Conservation (phyloP, 345 rosid species). For the Barbarea vulgaris region DNA sequence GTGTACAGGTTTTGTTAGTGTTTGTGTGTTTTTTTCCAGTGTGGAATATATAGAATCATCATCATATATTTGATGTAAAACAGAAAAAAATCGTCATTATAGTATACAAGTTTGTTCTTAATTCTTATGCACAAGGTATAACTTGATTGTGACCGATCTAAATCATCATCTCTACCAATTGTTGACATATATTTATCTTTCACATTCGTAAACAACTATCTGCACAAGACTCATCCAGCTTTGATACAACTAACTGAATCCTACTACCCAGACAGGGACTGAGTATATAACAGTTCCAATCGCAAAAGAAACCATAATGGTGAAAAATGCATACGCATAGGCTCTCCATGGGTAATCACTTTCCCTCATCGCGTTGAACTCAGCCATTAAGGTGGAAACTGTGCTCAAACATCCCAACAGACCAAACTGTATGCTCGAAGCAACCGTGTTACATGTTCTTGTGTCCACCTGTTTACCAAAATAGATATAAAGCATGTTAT, state of each 20-base stretch:
- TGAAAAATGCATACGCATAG: slow-evolving; percentile 57
- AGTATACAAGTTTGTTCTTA: slow-evolving; percentile 31
- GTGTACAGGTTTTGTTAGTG: slow-evolving; percentile 39
- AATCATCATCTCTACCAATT: background rate
- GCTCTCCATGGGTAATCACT: slow-evolving; percentile 75
- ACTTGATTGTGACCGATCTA: background rate
- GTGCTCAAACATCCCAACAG: slow-evolving; percentile 86
- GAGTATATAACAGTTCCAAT: slow-evolving; percentile 60
- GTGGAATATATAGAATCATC: slow-evolving; percentile 37
- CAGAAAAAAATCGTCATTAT: slow-evolving; percentile 3
- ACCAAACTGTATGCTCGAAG: slow-evolving; percentile 70
- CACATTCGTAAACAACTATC: background rate
- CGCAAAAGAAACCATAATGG: slow-evolving; percentile 52
- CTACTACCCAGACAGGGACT: slow-evolving; percentile 58
- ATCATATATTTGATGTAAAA: slow-evolving; percentile 21
- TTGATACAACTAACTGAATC: slow-evolving; percentile 29
- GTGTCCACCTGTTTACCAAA: slow-evolving; percentile 55
- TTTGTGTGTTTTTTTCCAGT: slow-evolving; percentile 18
- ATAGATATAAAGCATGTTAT: slow-evolving; percentile 10
- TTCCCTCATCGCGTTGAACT: slow-evolving; percentile 86
- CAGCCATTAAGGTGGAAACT: slow-evolving; percentile 85
- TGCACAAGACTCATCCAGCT: slow-evolving; percentile 18
- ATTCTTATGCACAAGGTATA: slow-evolving; percentile 7
- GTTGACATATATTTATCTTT: background rate
- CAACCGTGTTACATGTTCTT: slow-evolving; percentile 51